These are phyloP conservation scores for Russula emetica DNA, from an alignment of 768 basidiomycete genomes.

Conservation along the genomic window DNA sequence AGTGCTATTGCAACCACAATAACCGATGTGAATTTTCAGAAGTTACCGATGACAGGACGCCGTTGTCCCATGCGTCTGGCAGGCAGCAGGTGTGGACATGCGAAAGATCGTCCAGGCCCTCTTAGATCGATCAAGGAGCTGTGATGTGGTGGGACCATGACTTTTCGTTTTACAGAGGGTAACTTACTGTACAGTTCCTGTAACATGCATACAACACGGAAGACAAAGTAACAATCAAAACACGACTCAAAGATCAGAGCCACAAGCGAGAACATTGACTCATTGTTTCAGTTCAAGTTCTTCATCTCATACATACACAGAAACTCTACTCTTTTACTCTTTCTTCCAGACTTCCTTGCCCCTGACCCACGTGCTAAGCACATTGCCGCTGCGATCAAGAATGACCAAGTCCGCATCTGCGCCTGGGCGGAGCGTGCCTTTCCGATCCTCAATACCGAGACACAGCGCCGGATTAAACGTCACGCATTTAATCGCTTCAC, in stretches of 20 bases:
- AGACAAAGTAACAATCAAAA: not conserved
- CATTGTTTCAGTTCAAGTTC: not conserved
- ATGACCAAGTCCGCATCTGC: constrained; percentile 84
- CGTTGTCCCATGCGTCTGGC: no score
- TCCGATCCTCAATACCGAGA: constrained; percentile 71
- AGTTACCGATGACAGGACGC: no score
- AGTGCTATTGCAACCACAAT: no score
- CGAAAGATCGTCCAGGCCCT: no score
- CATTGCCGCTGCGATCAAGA: constrained; percentile 61
- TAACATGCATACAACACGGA: no score
- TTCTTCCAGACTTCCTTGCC: constrained; percentile 68
- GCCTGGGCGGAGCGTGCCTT: constrained; percentile 78
- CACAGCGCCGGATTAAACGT: constrained; percentile 84
- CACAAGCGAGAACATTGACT: not conserved
- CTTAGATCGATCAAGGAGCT: no score
- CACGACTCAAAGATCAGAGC: not conserved
- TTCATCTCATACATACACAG: not conserved
- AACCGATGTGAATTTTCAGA: no score
- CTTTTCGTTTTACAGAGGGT: no score
- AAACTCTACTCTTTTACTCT: not conserved
- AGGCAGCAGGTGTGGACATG: no score
- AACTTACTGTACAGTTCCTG: no score
- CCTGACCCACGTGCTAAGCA: constrained; percentile 70
- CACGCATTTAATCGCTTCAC: constrained; percentile 80
- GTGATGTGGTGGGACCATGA: no score